Percentiles rank a stretch among this genome's conserved stretches.
phyloP scores from a whole-genome alignment of 2,329 filamentous ascomycete species.

The Onygena corvina region DNA sequence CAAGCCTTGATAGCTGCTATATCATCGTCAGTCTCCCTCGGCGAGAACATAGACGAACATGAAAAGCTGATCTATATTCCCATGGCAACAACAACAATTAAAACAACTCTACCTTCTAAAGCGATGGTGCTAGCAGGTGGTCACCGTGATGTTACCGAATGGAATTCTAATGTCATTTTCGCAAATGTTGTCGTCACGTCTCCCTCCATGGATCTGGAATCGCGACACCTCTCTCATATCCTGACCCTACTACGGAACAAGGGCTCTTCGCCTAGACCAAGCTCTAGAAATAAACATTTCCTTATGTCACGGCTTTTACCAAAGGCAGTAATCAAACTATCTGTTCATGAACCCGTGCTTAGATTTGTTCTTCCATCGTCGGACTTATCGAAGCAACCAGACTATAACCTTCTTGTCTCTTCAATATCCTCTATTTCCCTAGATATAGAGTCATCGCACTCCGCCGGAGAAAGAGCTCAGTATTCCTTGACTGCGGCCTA shows the following conservation, averaged over 20 bases:
- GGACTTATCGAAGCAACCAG: conserved; percentile 50
- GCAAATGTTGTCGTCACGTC: conserved; percentile 94
- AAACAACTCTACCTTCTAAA: conserved; percentile 88
- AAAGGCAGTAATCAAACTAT: conserved; percentile 89
- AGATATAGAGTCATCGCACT: conserved; percentile 93
- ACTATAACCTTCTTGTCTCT: conserved; percentile 91
- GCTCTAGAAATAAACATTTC: conserved; percentile 43
- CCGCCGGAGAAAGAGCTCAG: conserved; percentile 66
- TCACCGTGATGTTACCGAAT: conserved; percentile 61
- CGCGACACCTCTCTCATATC: conserved; percentile 77
- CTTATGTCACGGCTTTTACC: conserved; percentile 84
- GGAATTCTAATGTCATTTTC: conserved; percentile 91
- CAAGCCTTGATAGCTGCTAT: conserved; percentile 86
- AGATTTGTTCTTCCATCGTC: conserved; percentile 78
- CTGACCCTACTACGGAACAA: conserved; percentile 59
- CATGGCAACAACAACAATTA: conserved; percentile 91
- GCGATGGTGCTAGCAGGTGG: conserved; percentile 68
- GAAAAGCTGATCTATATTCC: conserved; percentile 86
- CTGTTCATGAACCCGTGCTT: conserved; percentile 89
- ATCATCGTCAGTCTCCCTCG: conserved; percentile 80
- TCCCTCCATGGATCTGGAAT: conserved; percentile 83
- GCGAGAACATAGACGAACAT: conserved; percentile 74
- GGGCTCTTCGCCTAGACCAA: conserved; percentile 28
- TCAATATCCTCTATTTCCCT: conserved; percentile 87
- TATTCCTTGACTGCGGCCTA: conserved; percentile 77